Base-by-base conservation (phyloP, 1,139 yeast species). In the Kluyveromyces sp. region DNA sequence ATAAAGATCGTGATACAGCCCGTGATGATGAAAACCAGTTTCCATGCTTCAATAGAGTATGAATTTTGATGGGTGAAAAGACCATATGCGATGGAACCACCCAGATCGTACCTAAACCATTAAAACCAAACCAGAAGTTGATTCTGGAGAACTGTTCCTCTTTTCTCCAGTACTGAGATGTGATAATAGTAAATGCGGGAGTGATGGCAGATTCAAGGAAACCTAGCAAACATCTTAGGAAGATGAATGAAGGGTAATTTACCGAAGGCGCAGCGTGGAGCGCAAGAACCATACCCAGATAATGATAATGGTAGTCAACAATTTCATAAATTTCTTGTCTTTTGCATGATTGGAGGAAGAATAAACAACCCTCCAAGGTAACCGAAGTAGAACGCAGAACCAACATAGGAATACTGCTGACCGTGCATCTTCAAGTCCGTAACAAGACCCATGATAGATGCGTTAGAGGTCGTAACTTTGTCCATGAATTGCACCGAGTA, bases 401-500 rank as follows among this genome's bases (percentile, higher is more conserved):
- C 82, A 15, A 73, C 71, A 81, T 82, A 78, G 4, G 78, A 66
- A 57, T 78, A 79, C 64, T 68, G 69, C 43, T 69, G 62, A 30
- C 81, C 80, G 21, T 55, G 58, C 83, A 79, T 76, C 5, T 71
- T 52, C 48, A 76, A 64, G 48, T 72, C 78, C 3, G 57, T 59
- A 51, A 74, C 63, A 29, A 78, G 57, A 0, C 82, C 82, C 67
- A 81, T 70, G 45, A 82, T 72, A 1, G 86, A 73, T 4, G 86
- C 85, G 49, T 73, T 75, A 21, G 81, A 69, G 35, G 73, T 77
- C 5, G 85, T 67, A 21, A 72, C 64, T 57, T 83, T 83, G 61
- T 82, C 89, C 80, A 82, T 78, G 50, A 75, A 79, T 61, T 82
- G 88, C 39, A 74, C 66, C 21, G 79, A 72, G 58, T 79, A 79